Percentiles rank a stretch among this genome's conserved stretches.
Evolutionary conservation across 768 basidiomycete species (phyloP).

Genomic region (Clitopilus passeckerianus): DNA sequence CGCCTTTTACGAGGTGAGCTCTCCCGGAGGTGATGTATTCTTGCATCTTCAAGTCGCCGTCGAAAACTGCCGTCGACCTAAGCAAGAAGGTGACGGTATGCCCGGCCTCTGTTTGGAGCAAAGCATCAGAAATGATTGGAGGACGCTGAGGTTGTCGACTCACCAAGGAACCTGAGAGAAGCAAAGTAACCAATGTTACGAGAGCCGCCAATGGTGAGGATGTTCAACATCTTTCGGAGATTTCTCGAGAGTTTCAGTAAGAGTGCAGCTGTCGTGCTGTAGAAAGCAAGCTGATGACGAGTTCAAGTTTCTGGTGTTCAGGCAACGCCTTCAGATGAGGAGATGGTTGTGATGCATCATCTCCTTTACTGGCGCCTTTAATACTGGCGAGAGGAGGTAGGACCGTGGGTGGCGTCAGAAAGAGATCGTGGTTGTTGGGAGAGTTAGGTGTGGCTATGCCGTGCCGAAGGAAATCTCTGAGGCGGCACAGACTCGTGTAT

Average conservation of each 20-base stretch:
- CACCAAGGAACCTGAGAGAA: slow-evolving; percentile 41
- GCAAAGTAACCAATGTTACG: slow-evolving; percentile 52
- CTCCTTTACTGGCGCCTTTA: no score
- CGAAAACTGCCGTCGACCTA: slow-evolving; percentile 48
- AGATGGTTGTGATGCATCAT: no score
- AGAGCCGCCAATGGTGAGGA: slow-evolving; percentile 46
- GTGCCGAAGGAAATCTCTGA: no score
- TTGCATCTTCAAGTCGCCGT: slow-evolving; percentile 48
- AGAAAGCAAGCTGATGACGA: no score
- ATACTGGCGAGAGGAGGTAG: no score
- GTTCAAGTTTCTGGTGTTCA: no score
- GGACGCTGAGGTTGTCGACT: slow-evolving; percentile 6
- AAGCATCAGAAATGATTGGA: background rate
- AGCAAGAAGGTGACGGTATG: slow-evolving; percentile 61
- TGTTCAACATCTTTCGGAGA: slow-evolving; percentile 21
- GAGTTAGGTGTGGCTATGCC: no score
- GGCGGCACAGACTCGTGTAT: no score
- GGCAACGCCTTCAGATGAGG: no score
- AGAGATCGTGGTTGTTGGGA: no score
- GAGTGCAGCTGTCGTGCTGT: no score
- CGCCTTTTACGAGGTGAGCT: slow-evolving; percentile 54
- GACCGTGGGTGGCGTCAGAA: no score
- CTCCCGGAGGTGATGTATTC: slow-evolving; percentile 42
- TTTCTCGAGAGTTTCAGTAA: background rate
- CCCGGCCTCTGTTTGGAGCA: slow-evolving; percentile 39